phyloP scores from a whole-genome alignment of 192 early-diverging fungal species.

The Entomortierella lignicola region DNA sequence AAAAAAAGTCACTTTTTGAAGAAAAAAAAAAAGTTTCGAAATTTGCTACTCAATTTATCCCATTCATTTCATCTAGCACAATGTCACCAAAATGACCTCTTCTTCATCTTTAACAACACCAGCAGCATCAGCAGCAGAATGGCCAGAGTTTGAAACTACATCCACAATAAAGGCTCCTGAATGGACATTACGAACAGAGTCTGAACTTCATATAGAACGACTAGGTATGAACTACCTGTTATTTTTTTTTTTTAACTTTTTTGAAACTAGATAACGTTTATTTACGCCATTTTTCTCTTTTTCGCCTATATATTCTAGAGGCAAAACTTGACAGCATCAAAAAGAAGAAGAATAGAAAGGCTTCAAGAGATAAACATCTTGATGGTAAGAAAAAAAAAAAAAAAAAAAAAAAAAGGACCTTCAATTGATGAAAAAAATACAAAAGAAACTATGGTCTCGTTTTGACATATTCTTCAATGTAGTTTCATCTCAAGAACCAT shows the following conservation, averaged over 20 bases:
- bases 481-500: background rate
- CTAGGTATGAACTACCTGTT: conserved; percentile 21
- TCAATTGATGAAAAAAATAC: too few relatives aligned
- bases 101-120: too few relatives aligned
- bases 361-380: background rate
- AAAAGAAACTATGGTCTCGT: background rate
- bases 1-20: background rate
- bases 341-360: conserved; percentile 3
- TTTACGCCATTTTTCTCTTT: too few relatives aligned
- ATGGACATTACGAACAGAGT: conserved; percentile 40
- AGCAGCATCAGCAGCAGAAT: background rate
- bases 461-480: background rate
- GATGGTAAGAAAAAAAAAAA: conserved; percentile 1
- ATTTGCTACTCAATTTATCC: too few relatives aligned
- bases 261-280: too few relatives aligned
- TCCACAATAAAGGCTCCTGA: conserved; percentile 15
- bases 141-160: conserved; percentile 30
- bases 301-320: too few relatives aligned
- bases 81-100: background rate
- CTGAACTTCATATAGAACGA: conserved; percentile 49
- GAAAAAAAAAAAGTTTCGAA: background rate
- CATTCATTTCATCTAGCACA: background rate
- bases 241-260: too few relatives aligned
- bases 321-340: conserved; percentile 35
- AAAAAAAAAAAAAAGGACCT: too few relatives aligned